Evolutionary conservation across 2,329 filamentous ascomycete species (phyloP), one percentile per base, ranked within the genome.

Genomic region (Claviceps sp.): DNA sequence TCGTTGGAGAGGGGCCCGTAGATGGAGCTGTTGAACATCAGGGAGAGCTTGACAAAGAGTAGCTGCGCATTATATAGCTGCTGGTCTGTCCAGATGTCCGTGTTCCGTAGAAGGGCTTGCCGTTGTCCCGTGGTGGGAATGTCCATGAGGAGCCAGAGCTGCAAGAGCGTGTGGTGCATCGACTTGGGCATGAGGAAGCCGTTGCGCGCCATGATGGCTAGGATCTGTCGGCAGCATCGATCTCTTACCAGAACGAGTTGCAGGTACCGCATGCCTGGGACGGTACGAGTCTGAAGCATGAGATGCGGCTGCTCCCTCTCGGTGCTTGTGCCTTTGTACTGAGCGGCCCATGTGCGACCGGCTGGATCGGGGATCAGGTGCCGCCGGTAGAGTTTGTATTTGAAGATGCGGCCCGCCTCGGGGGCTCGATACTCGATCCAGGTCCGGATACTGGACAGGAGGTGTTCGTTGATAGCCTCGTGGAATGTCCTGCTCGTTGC

Each of bases 91-190:
- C 85, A 85, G 47, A 82, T 70, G 0, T 60, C 57, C 10, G 51
- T 50, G 62, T 79, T 79, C 34, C 70, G 70, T 5, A 88, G 64
- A 5, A 84, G 68, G 1, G 69, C 69, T 5, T 73, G 65, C 1
- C 87, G 79, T 14, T 75, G 69, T 0, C 56, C 59, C 48, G 74
- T 83, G 14, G 78, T 80, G 0, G 77, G 69, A 4, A 83, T 68
- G 60, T 89, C 85, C 71, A 89, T 80, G 38, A 87, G 61, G 50
- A 85, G 74, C 88, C 88, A 93, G 17, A 88, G 70, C 61, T 86
- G 85, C 59, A 80, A 73, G 46, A 86, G 66, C 1, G 73, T 72
- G 11, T 60, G 49, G 48, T 69, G 62, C 56, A 75, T 76, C 26
- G 65, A 63, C 1, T 56, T 48, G 0, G 83, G 82, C 50, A 81